Conservation (phyloP, 176 grass and related monocot species). For the Thinopyrum elongatum region DNA sequence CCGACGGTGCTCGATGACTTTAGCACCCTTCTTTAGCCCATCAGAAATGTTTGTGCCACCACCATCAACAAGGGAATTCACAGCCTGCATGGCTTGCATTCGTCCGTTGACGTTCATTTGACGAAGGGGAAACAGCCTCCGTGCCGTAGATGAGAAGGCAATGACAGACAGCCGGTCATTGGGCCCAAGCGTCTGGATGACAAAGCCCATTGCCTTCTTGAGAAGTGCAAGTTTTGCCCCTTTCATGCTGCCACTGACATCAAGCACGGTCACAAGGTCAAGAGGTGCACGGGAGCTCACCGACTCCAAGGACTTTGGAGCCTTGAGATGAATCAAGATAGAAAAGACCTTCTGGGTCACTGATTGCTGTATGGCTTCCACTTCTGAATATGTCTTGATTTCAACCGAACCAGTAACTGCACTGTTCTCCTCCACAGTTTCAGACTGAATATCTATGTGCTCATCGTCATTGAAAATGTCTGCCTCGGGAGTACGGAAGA, state of each 20-base stretch:
- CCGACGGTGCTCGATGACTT: conserved; percentile 66
- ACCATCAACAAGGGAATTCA: conserved; percentile 57
- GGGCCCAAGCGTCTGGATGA: conserved; percentile 82
- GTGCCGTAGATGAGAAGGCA: conserved; percentile 69
- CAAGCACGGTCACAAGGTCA: conserved; percentile 91
- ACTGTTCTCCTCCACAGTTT: conserved; percentile 9
- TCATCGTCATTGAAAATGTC: conserved; percentile 79
- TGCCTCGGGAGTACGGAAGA: conserved; percentile 44
- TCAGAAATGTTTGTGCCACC: conserved; percentile 95
- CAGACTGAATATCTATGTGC: conserved; percentile 39
- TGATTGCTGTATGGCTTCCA: conserved; percentile 44
- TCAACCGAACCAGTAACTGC: conserved; percentile 41
- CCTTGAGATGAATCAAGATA: conserved; percentile 87
- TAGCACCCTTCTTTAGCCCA: conserved; percentile 65
- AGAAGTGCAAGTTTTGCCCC: conserved; percentile 79
- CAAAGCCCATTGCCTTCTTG: conserved; percentile 81
- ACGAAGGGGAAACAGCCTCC: conserved; percentile 63
- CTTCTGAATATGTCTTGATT: conserved; percentile 62
- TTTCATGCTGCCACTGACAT: conserved; percentile 94
- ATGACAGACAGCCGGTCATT: conserved; percentile 81
- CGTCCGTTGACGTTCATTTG: conserved; percentile 58
- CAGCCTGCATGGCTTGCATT: conserved; percentile 55
- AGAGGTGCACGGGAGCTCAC: conserved; percentile 60
- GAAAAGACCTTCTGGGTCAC: conserved; percentile 45
- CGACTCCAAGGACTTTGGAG: conserved; percentile 44